Base-by-base conservation (phyloP, 352 stramenopile genomes). In the Globisporangium iwayamae region DNA sequence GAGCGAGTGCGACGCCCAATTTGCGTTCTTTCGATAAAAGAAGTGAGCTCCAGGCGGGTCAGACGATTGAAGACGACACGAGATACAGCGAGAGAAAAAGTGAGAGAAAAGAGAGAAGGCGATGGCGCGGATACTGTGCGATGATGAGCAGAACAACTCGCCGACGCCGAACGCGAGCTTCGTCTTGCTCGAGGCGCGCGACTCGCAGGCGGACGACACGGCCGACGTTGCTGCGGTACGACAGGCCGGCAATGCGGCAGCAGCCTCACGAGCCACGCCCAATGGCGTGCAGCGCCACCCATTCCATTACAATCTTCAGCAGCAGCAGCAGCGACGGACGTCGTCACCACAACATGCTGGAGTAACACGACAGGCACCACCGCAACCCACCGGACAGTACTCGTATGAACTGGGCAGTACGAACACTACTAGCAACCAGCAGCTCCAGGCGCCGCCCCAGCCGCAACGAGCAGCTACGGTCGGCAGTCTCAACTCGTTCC, bases 81-180 rank as follows among this genome's bases (percentile, higher is more conserved):
- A 11, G 22, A 14, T 2, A 14, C 28, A n/a, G 14, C 20, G 30
- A 56, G 8, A 34, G 34, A 55, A 13, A 43, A 32, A 54, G 41
- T 16, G 43, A 14, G 30, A 39, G 18, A 46, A 22, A 39, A 34
- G 18, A 39, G n/a, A 28, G 16, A 25, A 7, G 14, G 10, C 18
- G 18, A 65, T 61, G 36, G 48, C 48, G 47, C 58, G 47, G 20
- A 56, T 60, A 38, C 32, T 52, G 58, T 25, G n/a, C 14, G 65
- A 62, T 11, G 50, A 68, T 25, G 66, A 52, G 38, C 58, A 66
- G 52, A 69, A 63, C 25, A 69, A 63, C 25, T 39, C 67, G 32
- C 39, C 67, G 22, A 86, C 78, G 59, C 79, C 78, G n/a, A 67
- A 65, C 62, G 71, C 82, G 60, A 89, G 82, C 65, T 91, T 91